Evolutionary conservation across 345 rosid species (phyloP).

Genomic region (Melaleuca alternifolia): DNA sequence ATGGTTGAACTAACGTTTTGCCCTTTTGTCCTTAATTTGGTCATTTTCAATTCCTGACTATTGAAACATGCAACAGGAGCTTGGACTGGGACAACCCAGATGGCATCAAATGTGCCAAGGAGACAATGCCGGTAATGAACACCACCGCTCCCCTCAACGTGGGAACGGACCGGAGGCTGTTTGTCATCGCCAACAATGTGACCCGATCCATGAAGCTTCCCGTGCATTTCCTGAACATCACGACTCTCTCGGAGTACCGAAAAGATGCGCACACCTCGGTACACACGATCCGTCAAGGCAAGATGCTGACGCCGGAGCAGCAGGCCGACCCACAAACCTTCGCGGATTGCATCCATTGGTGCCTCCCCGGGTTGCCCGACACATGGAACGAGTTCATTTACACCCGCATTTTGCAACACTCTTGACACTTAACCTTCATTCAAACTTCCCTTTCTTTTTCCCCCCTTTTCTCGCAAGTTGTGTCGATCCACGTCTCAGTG

Average conservation of each 20-base stretch:
- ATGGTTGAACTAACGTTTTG: not conserved
- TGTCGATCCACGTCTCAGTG: not conserved
- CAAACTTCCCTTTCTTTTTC: not conserved
- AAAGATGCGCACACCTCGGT: slow-evolving; percentile 78
- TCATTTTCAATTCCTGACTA: not conserved
- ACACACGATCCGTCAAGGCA: slow-evolving; percentile 30
- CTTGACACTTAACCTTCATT: not conserved
- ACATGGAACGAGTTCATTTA: slow-evolving; percentile 85
- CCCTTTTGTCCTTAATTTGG: not conserved
- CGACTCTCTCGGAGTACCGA: slow-evolving; percentile 64
- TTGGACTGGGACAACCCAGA: slow-evolving; percentile 47
- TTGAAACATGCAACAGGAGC: slow-evolving; percentile 30
- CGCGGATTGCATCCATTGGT: slow-evolving; percentile 92
- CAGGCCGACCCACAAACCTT: slow-evolving; percentile 41
- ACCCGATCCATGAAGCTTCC: slow-evolving; percentile 29
- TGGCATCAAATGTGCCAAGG: slow-evolving; percentile 51
- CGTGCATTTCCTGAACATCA: slow-evolving; percentile 47
- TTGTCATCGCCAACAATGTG: slow-evolving; percentile 30
- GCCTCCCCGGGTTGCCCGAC: slow-evolving; percentile 92
- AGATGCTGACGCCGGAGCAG: slow-evolving; percentile 33
- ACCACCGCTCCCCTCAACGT: slow-evolving; percentile 23
- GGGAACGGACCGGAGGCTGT: slow-evolving; percentile 52
- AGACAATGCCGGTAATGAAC: slow-evolving; percentile 45
- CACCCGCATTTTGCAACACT: slow-evolving; percentile 27
- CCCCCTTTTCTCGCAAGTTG: not conserved